Base-by-base conservation (phyloP, 768 basidiomycete species). In the Heimioporus sp. region DNA sequence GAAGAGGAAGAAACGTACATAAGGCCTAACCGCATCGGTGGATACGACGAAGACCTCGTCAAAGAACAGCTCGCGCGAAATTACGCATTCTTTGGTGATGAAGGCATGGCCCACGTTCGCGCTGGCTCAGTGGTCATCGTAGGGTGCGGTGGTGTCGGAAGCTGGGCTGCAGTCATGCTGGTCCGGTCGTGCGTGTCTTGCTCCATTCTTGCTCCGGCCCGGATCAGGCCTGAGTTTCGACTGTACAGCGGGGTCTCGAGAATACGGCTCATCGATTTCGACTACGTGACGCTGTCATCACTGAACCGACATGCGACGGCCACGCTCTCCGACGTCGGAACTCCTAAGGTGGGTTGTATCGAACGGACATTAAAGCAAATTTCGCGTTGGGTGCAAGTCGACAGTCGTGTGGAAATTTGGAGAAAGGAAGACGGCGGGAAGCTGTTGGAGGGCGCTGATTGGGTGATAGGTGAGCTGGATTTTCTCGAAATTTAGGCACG, bases 81-180 rank as follows among this genome's bases (percentile, higher is more conserved):
- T 71, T 97, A 96, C 61, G 85, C 89, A 10, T 98, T 98, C 72
- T 88, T 98, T 48, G 93, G 92, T 0, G 90, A 95, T 31, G 89
- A 92, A 34, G 82, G 82, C 37, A 96, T 98, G 91, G 67, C 72
- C 10, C 85, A 81, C 63, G 78, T 98, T 47, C 78, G 97, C 47
- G 64, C 75, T 10, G 81, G 84, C 12, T 81, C 76, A 5, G 94
- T 98, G 1, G 93, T 92, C 16, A 74, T 98, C 17, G 86, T 99
- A 4, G 97, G 97, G 7, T 92, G 94, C 58, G 97, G 97, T 52
- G 96, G 97, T 2, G 97, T 99, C 0, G 97, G 97, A 0, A 94
- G 91, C 64, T 96, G 93, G 91, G 90, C 86, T 35, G 93, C 94
- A 15, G 81, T 96, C 31, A 96, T 96, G 96, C 82, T 93, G 24